A percentile compares a stretch with the other conserved stretches of the same genome.
Evolutionary conservation across 192 early-diverging fungal genomes (phyloP).

Genomic region (Dimargaris xerosporica): DNA sequence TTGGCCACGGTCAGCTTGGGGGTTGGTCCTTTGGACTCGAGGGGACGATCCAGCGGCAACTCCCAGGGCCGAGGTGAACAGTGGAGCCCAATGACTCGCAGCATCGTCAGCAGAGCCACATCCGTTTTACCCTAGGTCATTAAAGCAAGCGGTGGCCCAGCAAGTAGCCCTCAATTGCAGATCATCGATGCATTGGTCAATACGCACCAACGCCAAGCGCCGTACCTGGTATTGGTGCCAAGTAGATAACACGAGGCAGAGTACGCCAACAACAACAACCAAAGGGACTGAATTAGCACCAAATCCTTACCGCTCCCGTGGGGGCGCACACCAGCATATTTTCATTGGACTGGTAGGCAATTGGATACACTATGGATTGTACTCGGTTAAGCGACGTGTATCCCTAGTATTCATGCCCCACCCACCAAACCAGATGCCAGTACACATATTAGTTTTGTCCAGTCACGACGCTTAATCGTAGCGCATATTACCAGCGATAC

Average conservation of each 20-base stretch:
- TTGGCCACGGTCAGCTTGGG: constrained; percentile 44
- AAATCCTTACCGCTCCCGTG: constrained; percentile 69
- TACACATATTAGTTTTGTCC: neutral
- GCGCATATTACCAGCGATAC: neutral
- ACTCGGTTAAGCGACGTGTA: constrained; percentile 85
- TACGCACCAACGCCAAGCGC: too few relatives aligned
- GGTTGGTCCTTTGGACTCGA: constrained; percentile 14
- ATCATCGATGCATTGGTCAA: too few relatives aligned
- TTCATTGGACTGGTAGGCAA: constrained; percentile 88
- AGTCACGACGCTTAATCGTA: neutral
- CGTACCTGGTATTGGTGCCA: too few relatives aligned
- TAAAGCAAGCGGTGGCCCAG: neutral
- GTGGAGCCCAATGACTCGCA: constrained; percentile 63
- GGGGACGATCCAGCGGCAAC: neutral
- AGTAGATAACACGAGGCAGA: too few relatives aligned
- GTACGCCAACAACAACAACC: too few relatives aligned
- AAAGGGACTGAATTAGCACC: neutral
- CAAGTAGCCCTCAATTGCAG: too few relatives aligned
- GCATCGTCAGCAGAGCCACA: constrained; percentile 84
- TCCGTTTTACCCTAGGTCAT: constrained; percentile 79
- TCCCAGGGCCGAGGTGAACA: constrained; percentile 39
- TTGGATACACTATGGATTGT: constrained; percentile 89
- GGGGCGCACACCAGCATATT: constrained; percentile 98
- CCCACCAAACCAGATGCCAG: neutral
- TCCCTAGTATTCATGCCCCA: constrained; percentile 17